Conservation (phyloP, 148 eudicot species). For the Heliamphora exappendiculata region DNA sequence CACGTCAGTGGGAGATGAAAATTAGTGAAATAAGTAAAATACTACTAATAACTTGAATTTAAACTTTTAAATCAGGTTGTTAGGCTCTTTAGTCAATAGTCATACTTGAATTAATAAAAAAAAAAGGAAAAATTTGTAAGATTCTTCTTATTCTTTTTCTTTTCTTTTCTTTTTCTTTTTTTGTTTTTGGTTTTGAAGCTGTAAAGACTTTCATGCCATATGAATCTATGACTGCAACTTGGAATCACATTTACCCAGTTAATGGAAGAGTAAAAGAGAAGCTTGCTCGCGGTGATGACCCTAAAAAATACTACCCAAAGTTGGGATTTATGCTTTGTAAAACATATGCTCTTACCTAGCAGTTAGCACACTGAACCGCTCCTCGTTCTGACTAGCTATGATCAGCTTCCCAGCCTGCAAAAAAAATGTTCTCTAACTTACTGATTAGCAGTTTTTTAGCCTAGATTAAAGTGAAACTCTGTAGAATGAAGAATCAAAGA, state of each 20-base stretch:
- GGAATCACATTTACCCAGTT: not conserved
- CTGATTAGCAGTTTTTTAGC: not conserved
- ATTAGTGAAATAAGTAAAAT: no score
- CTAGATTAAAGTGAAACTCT: not conserved
- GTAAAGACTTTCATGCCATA: not conserved
- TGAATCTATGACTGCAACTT: not conserved
- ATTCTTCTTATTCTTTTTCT: not conserved
- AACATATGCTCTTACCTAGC: constrained; percentile 35
- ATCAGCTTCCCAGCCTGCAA: constrained; percentile 68
- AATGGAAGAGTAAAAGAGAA: not conserved
- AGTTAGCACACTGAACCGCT: constrained; percentile 47
- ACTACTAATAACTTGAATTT: no score
- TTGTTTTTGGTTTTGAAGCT: not conserved
- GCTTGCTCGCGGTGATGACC: not conserved
- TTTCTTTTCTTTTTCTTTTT: no score
- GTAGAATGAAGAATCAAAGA: not conserved
- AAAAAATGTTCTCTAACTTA: not conserved
- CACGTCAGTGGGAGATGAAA: no score
- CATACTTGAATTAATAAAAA: no score
- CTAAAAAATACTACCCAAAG: not conserved
- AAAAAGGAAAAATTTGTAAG: not conserved
- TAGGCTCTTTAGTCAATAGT: no score
- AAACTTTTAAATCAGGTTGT: no score
- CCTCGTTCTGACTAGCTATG: constrained; percentile 85
- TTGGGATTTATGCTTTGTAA: not conserved